A percentile compares a stretch with the other conserved stretches of the same genome.
Conservation (phyloP, 73 alveolate genomes). For the Paramecium caudatum region DNA sequence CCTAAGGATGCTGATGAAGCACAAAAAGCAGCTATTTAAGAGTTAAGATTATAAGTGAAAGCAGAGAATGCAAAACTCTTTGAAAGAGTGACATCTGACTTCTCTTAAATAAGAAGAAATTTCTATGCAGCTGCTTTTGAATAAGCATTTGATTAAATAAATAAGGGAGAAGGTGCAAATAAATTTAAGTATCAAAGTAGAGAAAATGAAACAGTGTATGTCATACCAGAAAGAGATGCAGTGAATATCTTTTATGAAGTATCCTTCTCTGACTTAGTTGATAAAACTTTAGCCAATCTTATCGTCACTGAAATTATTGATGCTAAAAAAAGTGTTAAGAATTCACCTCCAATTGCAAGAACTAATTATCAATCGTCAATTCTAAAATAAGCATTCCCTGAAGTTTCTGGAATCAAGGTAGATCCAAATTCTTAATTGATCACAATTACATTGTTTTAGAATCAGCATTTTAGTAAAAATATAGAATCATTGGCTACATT, state of each 20-base stretch:
- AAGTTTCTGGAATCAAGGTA: not conserved
- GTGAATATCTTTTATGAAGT: conserved; percentile 38
- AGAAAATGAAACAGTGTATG: conserved; percentile 53
- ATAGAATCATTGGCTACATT: conserved; percentile 34
- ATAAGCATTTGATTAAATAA: conserved; percentile 41
- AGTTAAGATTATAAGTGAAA: not conserved
- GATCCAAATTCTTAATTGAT: conserved; percentile 23
- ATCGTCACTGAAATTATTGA: conserved; percentile 15
- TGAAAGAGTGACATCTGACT: not conserved
- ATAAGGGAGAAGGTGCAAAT: not conserved
- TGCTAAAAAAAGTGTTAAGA: conserved; percentile 24
- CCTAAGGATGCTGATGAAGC: conserved; percentile 52
- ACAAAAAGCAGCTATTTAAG: not conserved
- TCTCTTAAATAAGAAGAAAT: conserved; percentile 52
- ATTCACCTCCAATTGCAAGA: conserved; percentile 28
- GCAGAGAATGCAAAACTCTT: not conserved
- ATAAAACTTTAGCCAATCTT: conserved; percentile 5
- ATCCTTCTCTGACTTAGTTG: conserved; percentile 31
- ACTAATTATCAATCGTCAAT: not conserved
- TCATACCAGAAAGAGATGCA: conserved; percentile 11
- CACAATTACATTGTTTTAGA: conserved; percentile 24
- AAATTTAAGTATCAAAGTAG: not conserved
- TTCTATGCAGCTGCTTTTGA: conserved; percentile 68
- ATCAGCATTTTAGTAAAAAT: conserved; percentile 1
- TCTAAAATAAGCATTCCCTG: not conserved